Conservation (phyloP, 2,329 filamentous ascomycete genomes). For the Pseudodiploospora longispora region DNA sequence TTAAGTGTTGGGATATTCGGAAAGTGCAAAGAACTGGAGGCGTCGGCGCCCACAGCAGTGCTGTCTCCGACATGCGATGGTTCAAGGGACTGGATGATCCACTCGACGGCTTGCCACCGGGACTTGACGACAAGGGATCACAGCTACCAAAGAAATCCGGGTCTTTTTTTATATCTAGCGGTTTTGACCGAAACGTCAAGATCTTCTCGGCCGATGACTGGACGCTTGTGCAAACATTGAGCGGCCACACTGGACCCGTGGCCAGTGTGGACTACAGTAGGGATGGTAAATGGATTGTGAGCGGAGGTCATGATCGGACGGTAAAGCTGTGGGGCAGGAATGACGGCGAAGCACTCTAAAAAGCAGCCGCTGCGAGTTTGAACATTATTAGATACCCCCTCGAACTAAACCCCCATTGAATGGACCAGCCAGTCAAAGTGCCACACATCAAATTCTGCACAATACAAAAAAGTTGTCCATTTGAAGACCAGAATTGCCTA, state of each 20-base stretch:
- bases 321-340: constrained; percentile 95
- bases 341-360: constrained; percentile 45
- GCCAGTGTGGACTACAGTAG: constrained; percentile 81
- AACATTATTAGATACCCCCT: not conserved
- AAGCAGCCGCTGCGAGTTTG: too few relatives aligned
- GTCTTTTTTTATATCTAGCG: constrained; percentile 83
- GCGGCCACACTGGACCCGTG: constrained; percentile 86
- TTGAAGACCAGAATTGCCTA: not conserved
- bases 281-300: constrained; percentile 88
- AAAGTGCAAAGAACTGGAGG: constrained; percentile 77
- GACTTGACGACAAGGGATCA: constrained; percentile 56
- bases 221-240: constrained; percentile 78
- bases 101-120: constrained; percentile 50
- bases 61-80: constrained; percentile 89
- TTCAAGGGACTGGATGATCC: constrained; percentile 81
- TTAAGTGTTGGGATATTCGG: constrained; percentile 96
- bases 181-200: constrained; percentile 93
- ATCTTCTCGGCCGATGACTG: constrained; percentile 96
- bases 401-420: not conserved
- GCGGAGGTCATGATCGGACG: constrained; percentile 86
- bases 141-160: constrained; percentile 73
- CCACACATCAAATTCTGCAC: not conserved
- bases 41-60: constrained; percentile 83
- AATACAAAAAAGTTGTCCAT: not conserved
- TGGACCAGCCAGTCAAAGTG: not conserved